These are phyloP conservation scores for Carex pumila DNA, from an alignment of 176 grass and related monocot genomes.

Conservation along the genomic window DNA sequence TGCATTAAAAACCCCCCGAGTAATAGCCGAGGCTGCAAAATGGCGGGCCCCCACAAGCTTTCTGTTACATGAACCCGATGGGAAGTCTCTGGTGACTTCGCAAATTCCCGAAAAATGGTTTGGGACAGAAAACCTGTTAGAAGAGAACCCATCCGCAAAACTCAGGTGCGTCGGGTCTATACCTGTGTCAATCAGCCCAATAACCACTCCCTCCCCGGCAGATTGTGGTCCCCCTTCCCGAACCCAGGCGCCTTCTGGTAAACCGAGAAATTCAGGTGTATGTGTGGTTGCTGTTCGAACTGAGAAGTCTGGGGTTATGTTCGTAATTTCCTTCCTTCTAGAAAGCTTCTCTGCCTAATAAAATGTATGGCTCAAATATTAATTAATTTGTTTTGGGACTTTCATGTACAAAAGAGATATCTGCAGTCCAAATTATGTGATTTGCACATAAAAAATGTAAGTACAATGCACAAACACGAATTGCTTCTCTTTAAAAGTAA, in stretches of 20 bases:
- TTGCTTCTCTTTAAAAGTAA: not conserved
- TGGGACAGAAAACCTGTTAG: slow-evolving; percentile 67
- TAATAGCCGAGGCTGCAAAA: slow-evolving; percentile 99
- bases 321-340: slow-evolving; percentile 70
- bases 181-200: slow-evolving; percentile 92
- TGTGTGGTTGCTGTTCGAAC: slow-evolving; percentile 89
- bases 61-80: slow-evolving; percentile 93
- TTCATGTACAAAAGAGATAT: not conserved
- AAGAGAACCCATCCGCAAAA: slow-evolving; percentile 61
- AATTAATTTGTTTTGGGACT: not conserved
- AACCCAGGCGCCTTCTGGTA: slow-evolving; percentile 85
- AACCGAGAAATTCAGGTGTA: slow-evolving; percentile 86
- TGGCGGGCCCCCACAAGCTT: slow-evolving; percentile 94
- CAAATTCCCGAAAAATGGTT: slow-evolving; percentile 78
- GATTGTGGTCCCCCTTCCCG: slow-evolving; percentile 77
- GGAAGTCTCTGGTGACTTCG: slow-evolving; percentile 94
- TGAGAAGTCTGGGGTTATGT: slow-evolving; percentile 79
- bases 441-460: not conserved
- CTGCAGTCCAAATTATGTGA: not conserved
- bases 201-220: slow-evolving; percentile 76
- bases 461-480: not conserved
- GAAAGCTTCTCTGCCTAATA: slow-evolving; percentile 77
- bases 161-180: slow-evolving; percentile 87
- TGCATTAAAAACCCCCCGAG: slow-evolving; percentile 77
- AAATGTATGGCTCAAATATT: not conserved